A percentile compares a stretch with the other conserved stretches of the same genome.
phyloP scores from a whole-genome alignment of 2,329 filamentous ascomycete genomes.

The Rhytidhysteron rufulum region DNA sequence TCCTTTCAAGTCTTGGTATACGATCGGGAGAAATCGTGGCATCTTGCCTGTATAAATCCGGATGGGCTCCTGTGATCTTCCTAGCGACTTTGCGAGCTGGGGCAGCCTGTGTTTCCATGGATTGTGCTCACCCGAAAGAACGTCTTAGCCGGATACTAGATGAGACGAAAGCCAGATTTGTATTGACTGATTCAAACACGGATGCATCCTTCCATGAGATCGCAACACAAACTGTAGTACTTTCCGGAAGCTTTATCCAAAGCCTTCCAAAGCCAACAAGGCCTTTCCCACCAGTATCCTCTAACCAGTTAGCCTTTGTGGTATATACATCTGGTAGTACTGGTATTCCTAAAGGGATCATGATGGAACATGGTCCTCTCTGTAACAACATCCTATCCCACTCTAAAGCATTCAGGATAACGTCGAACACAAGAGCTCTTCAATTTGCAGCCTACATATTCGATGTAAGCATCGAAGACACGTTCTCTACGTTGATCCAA shows the following conservation, averaged over 20 bases:
- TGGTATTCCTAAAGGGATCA: constrained; percentile 1
- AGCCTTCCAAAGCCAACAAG: background rate
- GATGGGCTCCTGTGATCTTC: constrained; percentile 21
- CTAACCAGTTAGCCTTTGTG: constrained; percentile 1
- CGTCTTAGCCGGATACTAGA: constrained; percentile 26
- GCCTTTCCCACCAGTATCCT: background rate
- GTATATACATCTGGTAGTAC: constrained; percentile 3
- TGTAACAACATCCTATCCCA: constrained; percentile 7
- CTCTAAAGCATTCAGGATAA: constrained; percentile 5
- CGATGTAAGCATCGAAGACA: constrained; percentile 6
- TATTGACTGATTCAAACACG: background rate
- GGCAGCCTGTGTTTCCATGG: constrained; percentile 17
- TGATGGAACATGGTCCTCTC: constrained; percentile 9
- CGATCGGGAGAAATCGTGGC: background rate
- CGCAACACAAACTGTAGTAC: background rate
- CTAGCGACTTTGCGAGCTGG: constrained; percentile 14
- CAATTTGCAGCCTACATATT: constrained; percentile 9
- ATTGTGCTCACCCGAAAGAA: constrained; percentile 21
- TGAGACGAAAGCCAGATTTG: background rate
- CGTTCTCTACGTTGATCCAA: background rate
- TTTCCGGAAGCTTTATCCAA: background rate
- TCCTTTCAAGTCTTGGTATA: background rate
- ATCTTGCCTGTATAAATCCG: constrained; percentile 16
- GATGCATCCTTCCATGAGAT: background rate
- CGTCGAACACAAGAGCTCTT: constrained; percentile 1